Conservation (phyloP, 805 yeast species). For the Kazachstania africana region DNA sequence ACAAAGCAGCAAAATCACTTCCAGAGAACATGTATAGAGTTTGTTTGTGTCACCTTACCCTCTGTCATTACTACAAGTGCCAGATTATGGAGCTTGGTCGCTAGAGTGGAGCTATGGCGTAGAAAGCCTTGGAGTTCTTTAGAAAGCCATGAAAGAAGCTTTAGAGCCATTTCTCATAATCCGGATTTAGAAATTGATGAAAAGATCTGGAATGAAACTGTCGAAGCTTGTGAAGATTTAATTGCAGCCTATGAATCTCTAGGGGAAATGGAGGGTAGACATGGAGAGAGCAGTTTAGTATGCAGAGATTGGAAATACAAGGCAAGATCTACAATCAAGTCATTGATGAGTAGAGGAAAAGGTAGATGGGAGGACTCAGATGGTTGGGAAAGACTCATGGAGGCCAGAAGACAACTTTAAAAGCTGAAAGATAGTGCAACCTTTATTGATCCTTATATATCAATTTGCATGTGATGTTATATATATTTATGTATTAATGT, state of each 20-base stretch:
- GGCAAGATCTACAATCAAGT: conserved; percentile 58
- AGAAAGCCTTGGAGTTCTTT: conserved; percentile 78
- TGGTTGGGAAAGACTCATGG: conserved; percentile 59
- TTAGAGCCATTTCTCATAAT: conserved; percentile 52
- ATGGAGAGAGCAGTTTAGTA: conserved; percentile 72
- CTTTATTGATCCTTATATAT: too few relatives aligned
- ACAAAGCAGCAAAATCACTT: conserved; percentile 37
- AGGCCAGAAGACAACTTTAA: conserved; percentile 21
- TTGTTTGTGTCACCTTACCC: conserved; percentile 61
- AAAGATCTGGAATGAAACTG: conserved; percentile 62
- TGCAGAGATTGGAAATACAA: conserved; percentile 90
- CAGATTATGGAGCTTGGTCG: conserved; percentile 73
- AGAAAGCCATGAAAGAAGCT: conserved; percentile 79
- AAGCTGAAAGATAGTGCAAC: neutral
- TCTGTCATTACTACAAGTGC: conserved; percentile 46
- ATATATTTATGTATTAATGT: neutral
- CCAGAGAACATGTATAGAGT: conserved; percentile 58
- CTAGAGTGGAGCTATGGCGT: conserved; percentile 81
- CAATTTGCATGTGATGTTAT: too few relatives aligned
- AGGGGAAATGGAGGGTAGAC: conserved; percentile 75
- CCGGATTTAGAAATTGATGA: conserved; percentile 57
- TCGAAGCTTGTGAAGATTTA: conserved; percentile 65
- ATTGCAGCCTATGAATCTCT: conserved; percentile 77
- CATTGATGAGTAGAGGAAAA: conserved; percentile 70
- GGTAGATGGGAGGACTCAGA: conserved; percentile 67